Conservation (phyloP, 202 grass and related monocot species). For the Hordeum pubiflorum region DNA sequence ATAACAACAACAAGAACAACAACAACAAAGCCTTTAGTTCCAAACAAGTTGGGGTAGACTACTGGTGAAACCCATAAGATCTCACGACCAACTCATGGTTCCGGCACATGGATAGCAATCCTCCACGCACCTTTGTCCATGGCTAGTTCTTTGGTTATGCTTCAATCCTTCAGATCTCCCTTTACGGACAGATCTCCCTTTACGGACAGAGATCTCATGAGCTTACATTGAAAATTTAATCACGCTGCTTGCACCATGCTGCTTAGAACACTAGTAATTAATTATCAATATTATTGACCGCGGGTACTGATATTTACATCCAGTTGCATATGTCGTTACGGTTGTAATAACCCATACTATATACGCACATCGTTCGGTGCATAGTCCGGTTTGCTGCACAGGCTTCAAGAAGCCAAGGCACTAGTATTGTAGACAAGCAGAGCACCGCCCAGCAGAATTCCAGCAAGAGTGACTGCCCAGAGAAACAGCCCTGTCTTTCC, state of each 20-base stretch:
- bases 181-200: no score
- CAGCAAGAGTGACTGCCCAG: constrained; percentile 42
- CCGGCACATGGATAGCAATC: no score
- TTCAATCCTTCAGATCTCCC: no score
- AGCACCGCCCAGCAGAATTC: constrained; percentile 42
- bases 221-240: not conserved
- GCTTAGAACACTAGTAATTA: not conserved
- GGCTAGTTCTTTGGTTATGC: no score
- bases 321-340: not conserved
- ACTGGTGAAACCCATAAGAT: no score
- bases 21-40: no score
- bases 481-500: constrained; percentile 47
- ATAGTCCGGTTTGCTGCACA: not conserved
- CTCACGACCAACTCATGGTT: no score
- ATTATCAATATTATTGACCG: not conserved
- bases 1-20: no score
- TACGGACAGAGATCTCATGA: no score
- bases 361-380: not conserved
- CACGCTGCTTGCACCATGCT: not conserved
- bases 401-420: constrained; percentile 10
- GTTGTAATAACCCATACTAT: not conserved
- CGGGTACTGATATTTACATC: not conserved
- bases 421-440: constrained; percentile 53
- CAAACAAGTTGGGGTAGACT: no score
- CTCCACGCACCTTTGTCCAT: no score